A percentile compares a stretch with the other conserved stretches of the same genome.
phyloP scores from a whole-genome alignment of 306 rosid species.

The Lotus japonicus region DNA sequence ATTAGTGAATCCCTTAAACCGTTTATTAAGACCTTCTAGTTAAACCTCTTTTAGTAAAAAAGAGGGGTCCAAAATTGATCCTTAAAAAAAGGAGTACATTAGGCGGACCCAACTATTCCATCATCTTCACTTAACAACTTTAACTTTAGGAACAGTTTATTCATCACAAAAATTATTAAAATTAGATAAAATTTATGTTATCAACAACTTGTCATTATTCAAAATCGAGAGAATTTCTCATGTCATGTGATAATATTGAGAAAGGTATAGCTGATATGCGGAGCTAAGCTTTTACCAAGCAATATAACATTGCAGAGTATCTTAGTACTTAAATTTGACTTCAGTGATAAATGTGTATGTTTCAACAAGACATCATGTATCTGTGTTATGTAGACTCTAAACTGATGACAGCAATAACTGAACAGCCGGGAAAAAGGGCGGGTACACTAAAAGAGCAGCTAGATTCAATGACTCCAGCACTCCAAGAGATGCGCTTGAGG shows the following conservation, averaged over 20 bases:
- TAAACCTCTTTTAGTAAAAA: too few relatives aligned
- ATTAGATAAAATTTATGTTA: too few relatives aligned
- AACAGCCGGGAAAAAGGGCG: conserved; percentile 84
- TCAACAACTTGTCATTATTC: conserved; percentile 5
- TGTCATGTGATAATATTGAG: background rate
- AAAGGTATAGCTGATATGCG: background rate
- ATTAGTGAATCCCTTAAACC: too few relatives aligned
- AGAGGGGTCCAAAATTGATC: too few relatives aligned
- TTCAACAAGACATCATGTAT: conserved; percentile 15
- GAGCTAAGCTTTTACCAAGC: background rate
- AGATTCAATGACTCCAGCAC: conserved; percentile 87
- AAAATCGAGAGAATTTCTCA: background rate
- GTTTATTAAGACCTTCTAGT: too few relatives aligned
- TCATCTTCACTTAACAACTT: too few relatives aligned
- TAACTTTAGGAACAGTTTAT: too few relatives aligned
- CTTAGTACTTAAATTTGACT: conserved; percentile 8
- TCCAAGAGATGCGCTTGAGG: conserved; percentile 71
- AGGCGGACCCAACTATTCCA: too few relatives aligned
- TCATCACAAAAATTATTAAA: too few relatives aligned
- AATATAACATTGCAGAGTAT: background rate
- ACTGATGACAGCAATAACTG: conserved; percentile 24
- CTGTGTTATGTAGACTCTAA: background rate
- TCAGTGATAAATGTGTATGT: conserved; percentile 1
- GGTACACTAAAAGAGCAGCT: conserved; percentile 91
- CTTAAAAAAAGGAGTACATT: too few relatives aligned